Base-by-base conservation (phyloP, 805 yeast species). In the Dipodascus albidus region DNA sequence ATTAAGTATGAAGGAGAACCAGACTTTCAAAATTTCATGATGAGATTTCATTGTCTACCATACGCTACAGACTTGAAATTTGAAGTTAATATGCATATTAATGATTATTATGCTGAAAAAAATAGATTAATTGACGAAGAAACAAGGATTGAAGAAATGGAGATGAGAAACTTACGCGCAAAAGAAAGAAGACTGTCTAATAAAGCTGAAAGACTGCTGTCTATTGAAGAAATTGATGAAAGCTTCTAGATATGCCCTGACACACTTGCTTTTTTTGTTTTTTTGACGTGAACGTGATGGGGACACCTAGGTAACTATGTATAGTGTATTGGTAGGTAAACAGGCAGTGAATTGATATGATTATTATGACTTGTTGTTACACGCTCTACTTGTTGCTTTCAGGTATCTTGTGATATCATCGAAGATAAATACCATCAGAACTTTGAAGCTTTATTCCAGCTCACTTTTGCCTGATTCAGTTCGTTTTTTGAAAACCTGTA, bases 21-120 rank as follows among this genome's bases (percentile, higher is more conserved):
- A 4, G 44, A 38, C 15, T 38, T 38, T 14, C 44, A 38, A 38
- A 38, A 38, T 19, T 38, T 38, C 20, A 38, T 38, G 44, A 38
- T 38, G 44, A 38, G 44, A 38, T 38, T 38, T 38, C 44, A 38
- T 17, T 38, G 44, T 38, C 44, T 38, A n/a, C 44, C 44, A 17
- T 38, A 38, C 20, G 44, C 44, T 17, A 38, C 44, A 19, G 44
- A 38, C n/a, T 38, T 38, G 20, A 38, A 38, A 17, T 38, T 38
- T 17, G 44, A 38, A 38, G 44, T 38, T 19, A 38, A 38, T 14
- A 38, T 38, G 44, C 44, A 38, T 14, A 38, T 38, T 14, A 38
- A 38, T 38, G 44, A 38, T 38, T 38, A 38, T 19, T 38, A 38
- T 38, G 44, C 44, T n/a, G 44, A 38, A 19, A 38, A 38, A 38